Percentiles rank a stretch among this genome's conserved stretches.
phyloP scores from a whole-genome alignment of 805 yeast species.

The Candida patagonica region DNA sequence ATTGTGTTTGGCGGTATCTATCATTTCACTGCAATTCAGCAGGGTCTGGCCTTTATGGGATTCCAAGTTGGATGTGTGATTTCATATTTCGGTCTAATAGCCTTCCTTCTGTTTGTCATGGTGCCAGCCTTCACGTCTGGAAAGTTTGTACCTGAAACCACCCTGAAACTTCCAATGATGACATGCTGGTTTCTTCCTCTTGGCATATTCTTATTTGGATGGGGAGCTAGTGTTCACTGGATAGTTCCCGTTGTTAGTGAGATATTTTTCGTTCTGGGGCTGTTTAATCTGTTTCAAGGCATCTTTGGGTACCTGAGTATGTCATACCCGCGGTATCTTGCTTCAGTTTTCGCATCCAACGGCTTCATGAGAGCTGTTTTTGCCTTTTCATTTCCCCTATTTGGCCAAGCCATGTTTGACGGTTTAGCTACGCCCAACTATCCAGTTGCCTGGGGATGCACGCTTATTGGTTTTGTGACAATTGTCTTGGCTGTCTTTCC shows the following conservation, averaged over 20 bases:
- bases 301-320: conserved; percentile 40
- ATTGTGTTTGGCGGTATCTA: conserved; percentile 39
- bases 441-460: conserved; percentile 54
- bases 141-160: conserved; percentile 12
- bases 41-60: conserved; percentile 41
- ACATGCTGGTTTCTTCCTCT: conserved; percentile 31
- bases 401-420: conserved; percentile 50
- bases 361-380: conserved; percentile 40
- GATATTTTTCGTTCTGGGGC: conserved; percentile 31
- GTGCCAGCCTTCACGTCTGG: not conserved
- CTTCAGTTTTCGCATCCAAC: conserved; percentile 54
- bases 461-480: conserved; percentile 39
- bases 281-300: conserved; percentile 41
- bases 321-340: conserved; percentile 41
- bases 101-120: not conserved
- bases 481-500: conserved; percentile 40
- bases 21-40: conserved; percentile 38
- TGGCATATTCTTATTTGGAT: conserved; percentile 42
- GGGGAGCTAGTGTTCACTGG: conserved; percentile 47
- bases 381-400: conserved; percentile 57
- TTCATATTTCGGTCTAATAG: conserved; percentile 24
- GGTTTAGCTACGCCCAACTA: conserved; percentile 31
- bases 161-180: conserved; percentile 13
- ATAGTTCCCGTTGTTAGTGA: conserved; percentile 39
- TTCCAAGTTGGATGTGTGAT: conserved; percentile 37